These are phyloP conservation scores for Aschersonia sp. DNA, from an alignment of 2,329 filamentous ascomycete genomes.

Conservation along the genomic window DNA sequence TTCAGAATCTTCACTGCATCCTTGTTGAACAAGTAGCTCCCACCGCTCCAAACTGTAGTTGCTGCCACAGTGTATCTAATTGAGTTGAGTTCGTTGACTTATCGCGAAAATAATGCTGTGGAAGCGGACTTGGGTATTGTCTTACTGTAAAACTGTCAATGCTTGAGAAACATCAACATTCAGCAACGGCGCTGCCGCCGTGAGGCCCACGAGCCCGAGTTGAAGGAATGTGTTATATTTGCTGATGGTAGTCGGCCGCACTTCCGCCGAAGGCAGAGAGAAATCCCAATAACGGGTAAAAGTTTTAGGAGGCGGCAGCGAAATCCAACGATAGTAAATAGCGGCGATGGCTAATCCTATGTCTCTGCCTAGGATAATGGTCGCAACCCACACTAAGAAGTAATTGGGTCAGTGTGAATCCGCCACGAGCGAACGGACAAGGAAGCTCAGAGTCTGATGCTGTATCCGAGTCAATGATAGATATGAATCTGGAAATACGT, in stretches of 20 bases:
- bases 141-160: constrained; percentile 51
- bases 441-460: not conserved
- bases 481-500: constrained; percentile 15
- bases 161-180: constrained; percentile 37
- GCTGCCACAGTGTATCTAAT: constrained; percentile 66
- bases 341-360: constrained; percentile 70
- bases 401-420: not conserved
- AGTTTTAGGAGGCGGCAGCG: constrained; percentile 83
- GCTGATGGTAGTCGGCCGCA: constrained; percentile 68
- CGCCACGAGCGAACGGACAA: not conserved
- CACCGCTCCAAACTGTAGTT: constrained; percentile 86
- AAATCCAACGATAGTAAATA: constrained; percentile 93
- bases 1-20: constrained; percentile 78
- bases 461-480: not conserved
- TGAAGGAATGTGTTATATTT: constrained; percentile 94
- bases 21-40: constrained; percentile 79
- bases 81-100: too few species aligned
- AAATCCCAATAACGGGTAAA: constrained; percentile 95
- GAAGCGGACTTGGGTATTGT: too few species aligned
- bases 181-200: constrained; percentile 66
- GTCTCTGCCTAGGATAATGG: constrained; percentile 83
- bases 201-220: constrained; percentile 69
- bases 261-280: constrained; percentile 73
- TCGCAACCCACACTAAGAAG: constrained; percentile 61
- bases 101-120: not conserved